A percentile compares a stretch with the other conserved stretches of the same genome.
Conservation (phyloP, 768 basidiomycete genomes). For the Amanita inopinata region DNA sequence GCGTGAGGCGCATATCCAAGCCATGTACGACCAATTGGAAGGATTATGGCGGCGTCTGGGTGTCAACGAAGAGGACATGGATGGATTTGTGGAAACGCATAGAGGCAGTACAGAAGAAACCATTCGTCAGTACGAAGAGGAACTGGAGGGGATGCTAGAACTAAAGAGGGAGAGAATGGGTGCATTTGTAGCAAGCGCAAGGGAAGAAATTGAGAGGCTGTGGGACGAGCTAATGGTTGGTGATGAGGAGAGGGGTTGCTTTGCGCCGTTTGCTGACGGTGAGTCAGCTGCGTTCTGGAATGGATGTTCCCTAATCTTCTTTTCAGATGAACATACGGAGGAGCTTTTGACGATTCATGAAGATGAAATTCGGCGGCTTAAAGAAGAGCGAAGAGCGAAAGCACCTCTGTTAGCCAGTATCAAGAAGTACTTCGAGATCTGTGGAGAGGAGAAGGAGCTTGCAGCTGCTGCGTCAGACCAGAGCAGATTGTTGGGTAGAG, state of each 20-base stretch:
- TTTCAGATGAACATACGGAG: slow-evolving; percentile 76
- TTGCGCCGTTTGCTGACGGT: slow-evolving; percentile 82
- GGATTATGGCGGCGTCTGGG: slow-evolving; percentile 84
- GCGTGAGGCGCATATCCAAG: slow-evolving; percentile 80
- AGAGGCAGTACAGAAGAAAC: slow-evolving; percentile 74
- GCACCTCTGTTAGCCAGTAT: slow-evolving; percentile 66
- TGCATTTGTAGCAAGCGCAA: slow-evolving; percentile 71
- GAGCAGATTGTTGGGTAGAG: slow-evolving; percentile 70
- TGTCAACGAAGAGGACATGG: slow-evolving; percentile 70
- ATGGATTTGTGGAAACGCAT: slow-evolving; percentile 84
- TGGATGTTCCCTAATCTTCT: not conserved
- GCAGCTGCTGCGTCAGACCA: slow-evolving; percentile 76
- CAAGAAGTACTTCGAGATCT: slow-evolving; percentile 86
- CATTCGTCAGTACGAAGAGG: slow-evolving; percentile 77
- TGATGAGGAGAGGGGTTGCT: slow-evolving; percentile 72
- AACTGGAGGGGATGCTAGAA: slow-evolving; percentile 84
- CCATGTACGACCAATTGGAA: slow-evolving; percentile 90
- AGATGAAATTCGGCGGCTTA: slow-evolving; percentile 71
- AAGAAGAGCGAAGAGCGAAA: slow-evolving; percentile 75
- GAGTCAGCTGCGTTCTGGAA: slow-evolving; percentile 14
- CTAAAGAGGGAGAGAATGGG: slow-evolving; percentile 83
- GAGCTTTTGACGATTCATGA: slow-evolving; percentile 81
- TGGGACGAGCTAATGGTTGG: slow-evolving; percentile 86
- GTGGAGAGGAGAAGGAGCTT: slow-evolving; percentile 82
- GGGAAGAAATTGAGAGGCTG: slow-evolving; percentile 68